Evolutionary conservation across 1,284 basidiomycete genomes (phyloP).

Genomic region (Bjerkandera adusta): DNA sequence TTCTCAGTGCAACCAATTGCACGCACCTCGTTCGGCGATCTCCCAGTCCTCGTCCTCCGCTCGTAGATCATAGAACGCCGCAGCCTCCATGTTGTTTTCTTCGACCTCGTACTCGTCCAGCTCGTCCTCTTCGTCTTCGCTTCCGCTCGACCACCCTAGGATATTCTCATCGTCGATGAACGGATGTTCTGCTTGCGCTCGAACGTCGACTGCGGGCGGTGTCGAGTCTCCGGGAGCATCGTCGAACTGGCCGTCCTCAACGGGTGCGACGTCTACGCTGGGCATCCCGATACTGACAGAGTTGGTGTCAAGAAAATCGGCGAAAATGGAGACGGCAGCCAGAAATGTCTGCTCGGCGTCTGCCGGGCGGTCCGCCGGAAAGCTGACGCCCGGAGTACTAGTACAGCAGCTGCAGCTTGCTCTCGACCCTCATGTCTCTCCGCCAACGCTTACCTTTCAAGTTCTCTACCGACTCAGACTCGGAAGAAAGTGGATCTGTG

Average conservation of each 20-base stretch:
- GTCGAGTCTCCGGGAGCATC: conserved; percentile 25
- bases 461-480: conserved; percentile 21
- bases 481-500: conserved; percentile 19
- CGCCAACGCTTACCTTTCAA: conserved; percentile 27
- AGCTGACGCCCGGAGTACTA: too few relatives aligned
- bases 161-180: conserved; percentile 29
- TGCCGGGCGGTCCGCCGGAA: too few relatives aligned
- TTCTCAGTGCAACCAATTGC: not conserved
- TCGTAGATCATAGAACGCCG: conserved; percentile 48
- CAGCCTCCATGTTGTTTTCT: conserved; percentile 27
- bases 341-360: too few relatives aligned
- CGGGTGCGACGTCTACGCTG: not conserved
- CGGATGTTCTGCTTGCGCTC: conserved; percentile 20
- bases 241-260: conserved; percentile 31
- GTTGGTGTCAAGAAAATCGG: too few relatives aligned
- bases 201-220: conserved; percentile 14
- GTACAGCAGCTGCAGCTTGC: too few relatives aligned
- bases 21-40: conserved; percentile 69
- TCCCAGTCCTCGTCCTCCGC: conserved; percentile 94
- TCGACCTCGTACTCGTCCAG: conserved; percentile 26
- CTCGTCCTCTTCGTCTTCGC: conserved; percentile 22
- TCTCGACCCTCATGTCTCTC: conserved; percentile 20
- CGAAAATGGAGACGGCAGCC: too few relatives aligned
- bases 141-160: conserved; percentile 26
- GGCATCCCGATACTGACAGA: not conserved